phyloP scores from a whole-genome alignment of 257 asterid genomes.

The Solanum medicagineum region DNA sequence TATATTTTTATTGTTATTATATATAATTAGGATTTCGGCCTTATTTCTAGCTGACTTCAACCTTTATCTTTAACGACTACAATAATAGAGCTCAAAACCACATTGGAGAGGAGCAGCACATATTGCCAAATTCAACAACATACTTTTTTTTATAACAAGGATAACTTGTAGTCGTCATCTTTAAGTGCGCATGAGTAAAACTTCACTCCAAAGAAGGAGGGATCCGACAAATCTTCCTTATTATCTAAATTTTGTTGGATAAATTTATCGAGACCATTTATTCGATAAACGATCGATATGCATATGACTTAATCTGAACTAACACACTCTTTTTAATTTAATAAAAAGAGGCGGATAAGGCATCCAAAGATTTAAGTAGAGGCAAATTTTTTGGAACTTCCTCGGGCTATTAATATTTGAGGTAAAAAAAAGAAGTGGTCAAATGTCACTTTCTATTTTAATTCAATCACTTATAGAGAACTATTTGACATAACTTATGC shows the following conservation, averaged over 20 bases:
- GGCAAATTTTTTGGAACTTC: no score
- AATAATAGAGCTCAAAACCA: not conserved
- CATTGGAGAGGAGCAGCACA: not conserved
- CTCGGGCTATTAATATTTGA: not conserved
- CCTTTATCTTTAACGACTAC: not conserved
- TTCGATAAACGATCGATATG: not conserved
- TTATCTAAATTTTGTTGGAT: not conserved
- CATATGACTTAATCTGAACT: not conserved
- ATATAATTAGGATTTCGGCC: no score
- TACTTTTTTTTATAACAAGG: no score
- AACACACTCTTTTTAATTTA: no score
- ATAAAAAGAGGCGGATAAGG: not conserved
- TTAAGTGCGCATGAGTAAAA: no score
- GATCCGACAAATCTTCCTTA: not conserved
- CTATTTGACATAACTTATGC: not conserved
- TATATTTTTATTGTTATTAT: not conserved
- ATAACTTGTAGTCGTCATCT: no score
- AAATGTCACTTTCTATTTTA: not conserved
- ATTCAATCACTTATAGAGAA: not conserved
- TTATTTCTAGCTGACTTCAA: not conserved
- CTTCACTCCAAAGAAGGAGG: no score
- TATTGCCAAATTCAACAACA: not conserved
- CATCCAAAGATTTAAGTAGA: no score
- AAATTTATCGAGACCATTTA: not conserved
- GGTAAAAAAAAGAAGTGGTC: not conserved